A percentile compares a stretch with the other conserved stretches of the same genome.
Evolutionary conservation across 1,139 yeast species (phyloP).

Genomic region (Hanseniaspora uvarum): DNA sequence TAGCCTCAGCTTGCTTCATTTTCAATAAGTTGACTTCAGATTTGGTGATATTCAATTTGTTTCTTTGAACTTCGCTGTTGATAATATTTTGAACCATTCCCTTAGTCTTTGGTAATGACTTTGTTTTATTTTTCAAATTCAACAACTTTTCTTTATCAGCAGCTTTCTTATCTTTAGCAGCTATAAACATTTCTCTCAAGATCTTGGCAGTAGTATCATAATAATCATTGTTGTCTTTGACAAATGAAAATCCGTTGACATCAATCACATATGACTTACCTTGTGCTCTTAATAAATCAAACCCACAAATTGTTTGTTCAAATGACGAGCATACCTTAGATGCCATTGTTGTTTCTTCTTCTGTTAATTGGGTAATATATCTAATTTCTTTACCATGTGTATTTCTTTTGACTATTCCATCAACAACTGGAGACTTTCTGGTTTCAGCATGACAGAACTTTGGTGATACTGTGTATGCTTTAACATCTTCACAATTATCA

Average conservation of each 20-base stretch:
- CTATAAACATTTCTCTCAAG: conserved; percentile 58
- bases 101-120: conserved; percentile 8
- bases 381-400: conserved; percentile 96
- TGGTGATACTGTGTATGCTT: conserved; percentile 94
- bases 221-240: conserved; percentile 79
- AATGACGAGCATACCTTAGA: conserved; percentile 60
- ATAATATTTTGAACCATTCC: conserved; percentile 12
- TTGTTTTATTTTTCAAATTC: conserved; percentile 16
- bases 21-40: conserved; percentile 20
- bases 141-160: conserved; percentile 35
- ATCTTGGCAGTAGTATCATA: conserved; percentile 78
- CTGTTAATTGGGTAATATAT: conserved; percentile 68
- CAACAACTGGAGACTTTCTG: conserved; percentile 95
- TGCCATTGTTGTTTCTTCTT: conserved; percentile 73
- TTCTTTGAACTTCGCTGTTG: conserved; percentile 11
- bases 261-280: conserved; percentile 90
- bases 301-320: conserved; percentile 96
- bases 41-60: conserved; percentile 19
- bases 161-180: conserved; percentile 40
- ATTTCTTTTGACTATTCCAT: conserved; percentile 93
- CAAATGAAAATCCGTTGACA: conserved; percentile 96
- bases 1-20: conserved; percentile 19
- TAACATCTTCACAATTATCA: conserved; percentile 95
- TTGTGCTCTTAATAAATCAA: conserved; percentile 80
- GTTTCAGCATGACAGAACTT: conserved; percentile 94